Conservation (phyloP, 768 basidiomycete species). For the Clavulina sp. region DNA sequence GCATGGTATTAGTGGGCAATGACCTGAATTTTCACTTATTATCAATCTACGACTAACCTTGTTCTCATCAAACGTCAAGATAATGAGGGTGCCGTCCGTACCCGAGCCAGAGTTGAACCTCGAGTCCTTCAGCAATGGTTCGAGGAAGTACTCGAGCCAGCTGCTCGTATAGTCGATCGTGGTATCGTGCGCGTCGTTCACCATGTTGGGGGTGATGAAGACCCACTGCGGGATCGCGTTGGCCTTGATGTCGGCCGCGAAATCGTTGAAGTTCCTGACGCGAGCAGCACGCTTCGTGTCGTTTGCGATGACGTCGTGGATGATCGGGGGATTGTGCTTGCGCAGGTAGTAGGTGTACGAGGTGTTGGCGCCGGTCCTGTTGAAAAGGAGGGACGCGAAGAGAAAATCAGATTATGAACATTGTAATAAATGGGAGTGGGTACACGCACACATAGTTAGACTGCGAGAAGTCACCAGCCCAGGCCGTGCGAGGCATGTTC, state of each 20-base stretch:
- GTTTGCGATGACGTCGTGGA: conserved; percentile 33
- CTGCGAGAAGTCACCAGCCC: neutral
- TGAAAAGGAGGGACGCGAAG: conserved; percentile 14
- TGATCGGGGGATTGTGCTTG: conserved; percentile 38
- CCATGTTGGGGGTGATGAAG: conserved; percentile 46
- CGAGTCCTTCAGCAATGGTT: conserved; percentile 31
- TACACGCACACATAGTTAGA: neutral
- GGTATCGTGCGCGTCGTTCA: conserved; percentile 46
- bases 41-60: conserved; percentile 13
- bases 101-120: conserved; percentile 27
- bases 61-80: conserved; percentile 45
- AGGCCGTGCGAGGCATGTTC: conserved; percentile 29
- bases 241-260: conserved; percentile 35
- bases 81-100: conserved; percentile 32
- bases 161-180: conserved; percentile 20
- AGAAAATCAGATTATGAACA: too few species aligned
- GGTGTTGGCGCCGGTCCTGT: conserved; percentile 19
- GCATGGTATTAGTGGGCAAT: neutral
- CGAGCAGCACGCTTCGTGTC: conserved; percentile 25
- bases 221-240: conserved; percentile 38
- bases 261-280: conserved; percentile 45
- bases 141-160: conserved; percentile 35
- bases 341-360: conserved; percentile 35
- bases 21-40: neutral
- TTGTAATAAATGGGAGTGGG: too few species aligned